A percentile compares a stretch with the other conserved stretches of the same genome.
Conservation (phyloP, 306 rosid genomes). For the Prunus mume region DNA sequence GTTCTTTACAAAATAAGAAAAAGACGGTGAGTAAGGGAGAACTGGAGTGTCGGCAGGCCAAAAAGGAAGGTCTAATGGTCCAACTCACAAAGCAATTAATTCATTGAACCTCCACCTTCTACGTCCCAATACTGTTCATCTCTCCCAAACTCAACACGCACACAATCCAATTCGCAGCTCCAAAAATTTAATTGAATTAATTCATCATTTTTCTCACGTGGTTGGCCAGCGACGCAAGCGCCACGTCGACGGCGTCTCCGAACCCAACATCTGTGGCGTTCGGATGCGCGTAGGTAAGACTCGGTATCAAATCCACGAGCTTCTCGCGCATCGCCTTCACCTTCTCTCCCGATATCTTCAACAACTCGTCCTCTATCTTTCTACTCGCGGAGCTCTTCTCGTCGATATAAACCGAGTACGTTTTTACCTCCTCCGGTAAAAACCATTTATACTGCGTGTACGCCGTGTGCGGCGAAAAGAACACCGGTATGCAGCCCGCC, state of each 20-base stretch:
- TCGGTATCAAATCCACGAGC: constrained; percentile 10
- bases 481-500: constrained; percentile 13
- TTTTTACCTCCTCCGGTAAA: background rate
- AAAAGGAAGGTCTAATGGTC: too few species aligned
- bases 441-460: constrained; percentile 15
- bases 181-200: background rate
- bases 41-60: too few species aligned
- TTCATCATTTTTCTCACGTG: background rate
- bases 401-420: constrained; percentile 4
- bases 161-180: background rate
- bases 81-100: too few species aligned
- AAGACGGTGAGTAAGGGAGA: too few species aligned
- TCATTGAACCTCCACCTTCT: background rate
- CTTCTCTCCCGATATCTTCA: constrained; percentile 5
- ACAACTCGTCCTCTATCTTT: constrained; percentile 9
- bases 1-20: too few species aligned
- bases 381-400: constrained; percentile 12
- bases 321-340: background rate
- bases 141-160: background rate
- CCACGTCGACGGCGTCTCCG: constrained; percentile 6
- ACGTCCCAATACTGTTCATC: background rate
- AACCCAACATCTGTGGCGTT: constrained; percentile 10
- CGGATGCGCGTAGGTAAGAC: constrained; percentile 16
- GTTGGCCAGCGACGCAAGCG: constrained; percentile 5
- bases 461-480: constrained; percentile 19